Evolutionary conservation across 805 yeast species (phyloP).

Genomic region (Saccharomycopsis schoenii): DNA sequence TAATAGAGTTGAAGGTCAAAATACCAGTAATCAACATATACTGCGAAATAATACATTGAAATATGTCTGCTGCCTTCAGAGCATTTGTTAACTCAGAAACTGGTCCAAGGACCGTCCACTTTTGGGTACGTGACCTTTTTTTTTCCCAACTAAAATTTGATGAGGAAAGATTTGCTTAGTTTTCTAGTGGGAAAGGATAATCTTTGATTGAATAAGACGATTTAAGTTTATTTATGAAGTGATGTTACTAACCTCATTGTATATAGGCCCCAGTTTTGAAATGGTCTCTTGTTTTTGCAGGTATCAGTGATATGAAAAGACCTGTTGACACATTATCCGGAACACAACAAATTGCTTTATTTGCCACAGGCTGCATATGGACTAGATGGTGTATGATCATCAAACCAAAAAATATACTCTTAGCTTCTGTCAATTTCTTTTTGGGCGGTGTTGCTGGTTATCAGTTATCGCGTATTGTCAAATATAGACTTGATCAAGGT

Average conservation of each 20-base stretch:
- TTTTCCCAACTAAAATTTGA: not conserved
- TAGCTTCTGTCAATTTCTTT: constrained; percentile 93
- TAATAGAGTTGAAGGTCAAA: no score
- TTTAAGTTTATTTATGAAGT: no score
- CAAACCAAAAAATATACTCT: constrained; percentile 72
- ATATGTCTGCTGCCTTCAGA: constrained; percentile 46
- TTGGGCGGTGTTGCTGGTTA: constrained; percentile 81
- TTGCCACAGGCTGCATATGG: constrained; percentile 93
- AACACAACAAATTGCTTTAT: constrained; percentile 53
- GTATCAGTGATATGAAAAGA: constrained; percentile 74
- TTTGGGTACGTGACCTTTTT: constrained; percentile 55
- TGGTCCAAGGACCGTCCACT: constrained; percentile 95
- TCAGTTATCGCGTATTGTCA: constrained; percentile 64
- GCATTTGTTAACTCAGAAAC: constrained; percentile 77
- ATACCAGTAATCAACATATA: no score
- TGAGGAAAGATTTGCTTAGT: not conserved
- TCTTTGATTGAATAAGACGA: no score
- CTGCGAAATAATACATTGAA: not conserved
- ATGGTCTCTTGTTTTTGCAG: constrained; percentile 91
- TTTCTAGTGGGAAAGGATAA: not conserved
- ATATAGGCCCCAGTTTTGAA: constrained; percentile 23
- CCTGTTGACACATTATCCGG: constrained; percentile 91
- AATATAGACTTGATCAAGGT: constrained; percentile 56
- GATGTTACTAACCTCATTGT: constrained; percentile 3
- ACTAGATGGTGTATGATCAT: constrained; percentile 97